These are phyloP conservation scores for Termitomyces sp. DNA, from an alignment of 768 basidiomycete species.

Conservation along the genomic window DNA sequence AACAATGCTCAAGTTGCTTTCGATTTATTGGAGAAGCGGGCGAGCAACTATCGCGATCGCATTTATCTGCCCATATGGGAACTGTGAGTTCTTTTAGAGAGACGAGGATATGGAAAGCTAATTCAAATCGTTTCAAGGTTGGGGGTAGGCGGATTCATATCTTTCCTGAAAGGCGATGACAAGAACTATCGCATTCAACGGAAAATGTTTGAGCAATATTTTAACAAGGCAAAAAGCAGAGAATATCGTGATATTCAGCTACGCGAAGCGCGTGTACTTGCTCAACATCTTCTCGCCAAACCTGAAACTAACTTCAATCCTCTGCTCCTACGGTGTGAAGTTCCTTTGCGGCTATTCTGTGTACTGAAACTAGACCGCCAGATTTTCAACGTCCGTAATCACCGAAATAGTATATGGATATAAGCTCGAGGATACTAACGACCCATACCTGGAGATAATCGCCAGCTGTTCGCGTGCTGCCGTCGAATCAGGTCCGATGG, in stretches of 20 bases:
- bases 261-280: constrained; percentile 23
- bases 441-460: constrained; percentile 14
- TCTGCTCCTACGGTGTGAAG: background rate
- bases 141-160: background rate
- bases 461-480: constrained; percentile 9
- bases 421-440: constrained; percentile 15
- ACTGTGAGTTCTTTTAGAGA: background rate
- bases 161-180: constrained; percentile 14
- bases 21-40: constrained; percentile 6
- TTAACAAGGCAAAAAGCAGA: constrained; percentile 15
- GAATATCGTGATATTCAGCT: constrained; percentile 21
- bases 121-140: background rate
- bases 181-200: constrained; percentile 18
- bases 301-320: constrained; percentile 12
- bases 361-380: background rate
- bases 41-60: background rate
- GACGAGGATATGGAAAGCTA: background rate
- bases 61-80: background rate
- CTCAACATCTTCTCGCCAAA: constrained; percentile 19
- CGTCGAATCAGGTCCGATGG: constrained; percentile 12
- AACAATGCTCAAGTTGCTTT: constrained; percentile 17
- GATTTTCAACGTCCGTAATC: constrained; percentile 19
- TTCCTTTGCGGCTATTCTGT: background rate
- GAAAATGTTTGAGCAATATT: constrained; percentile 13
- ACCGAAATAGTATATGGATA: constrained; percentile 19